Evolutionary conservation across 179 eudicot genomes (phyloP), one percentile per base, ranked within the genome.

Genomic region (Beta lomatogona): DNA sequence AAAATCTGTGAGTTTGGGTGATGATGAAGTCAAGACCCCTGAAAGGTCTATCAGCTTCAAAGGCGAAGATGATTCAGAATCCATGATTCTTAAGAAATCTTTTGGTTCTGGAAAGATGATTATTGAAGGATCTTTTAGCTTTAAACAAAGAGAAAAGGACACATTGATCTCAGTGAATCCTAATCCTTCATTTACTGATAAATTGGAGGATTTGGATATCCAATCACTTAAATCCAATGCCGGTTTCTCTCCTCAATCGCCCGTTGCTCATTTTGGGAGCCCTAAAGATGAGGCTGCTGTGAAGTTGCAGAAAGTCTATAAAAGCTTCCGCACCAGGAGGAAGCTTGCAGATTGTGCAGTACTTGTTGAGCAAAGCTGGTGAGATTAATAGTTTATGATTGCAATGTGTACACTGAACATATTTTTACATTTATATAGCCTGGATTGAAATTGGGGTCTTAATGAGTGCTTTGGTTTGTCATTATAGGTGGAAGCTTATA

Each of bases 271-370:
- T 75, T 78, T 83, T 10, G 89, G 73, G 75, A 89, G 79, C 81
- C 98, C 94, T 60, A 91, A 90, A 75, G 92, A 95, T 46, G 88
- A 90, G 85, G 98, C 98, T 55, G 98, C 98, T 19, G 53, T 90
- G 4, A 95, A 92, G 90, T 80, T 95, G 86, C 99, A 95, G 91
- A 93, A 95, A 83, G 99, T 95, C 4, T 95, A 95, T 82, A 95
- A 95, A 73, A 95, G 99, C 88, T 95, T 93, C 61, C 88, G 98
- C 52, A 95, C 99, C 12, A 81, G 99, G 75, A 79, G 99, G 85
- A 95, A 93, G 92, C 89, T 95, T 36, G 99, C 99, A 12, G 99
- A 93, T 86, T 93, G 99, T 86, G 99, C 99, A 31, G 95, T 95
- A 76, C 89, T 95, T 61, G 92, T 90, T 76, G 99, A 95, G 88